Percentiles rank a stretch among this genome's conserved stretches.
Conservation (phyloP, 768 basidiomycete species). For the Suillus occidentalis region DNA sequence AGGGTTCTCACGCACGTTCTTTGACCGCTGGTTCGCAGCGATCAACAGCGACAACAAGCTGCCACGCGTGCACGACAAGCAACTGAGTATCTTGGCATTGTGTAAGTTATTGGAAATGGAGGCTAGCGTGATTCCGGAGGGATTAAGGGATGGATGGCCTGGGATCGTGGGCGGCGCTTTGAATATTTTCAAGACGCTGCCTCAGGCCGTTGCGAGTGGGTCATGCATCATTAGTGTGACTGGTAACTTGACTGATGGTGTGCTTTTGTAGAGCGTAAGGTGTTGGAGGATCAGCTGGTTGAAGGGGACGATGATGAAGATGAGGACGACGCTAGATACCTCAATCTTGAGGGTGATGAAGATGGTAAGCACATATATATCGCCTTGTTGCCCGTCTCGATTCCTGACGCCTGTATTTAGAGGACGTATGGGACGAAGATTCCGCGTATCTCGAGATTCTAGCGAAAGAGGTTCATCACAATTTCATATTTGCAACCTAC, state of each 20-base stretch:
- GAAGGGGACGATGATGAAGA: constrained; percentile 48
- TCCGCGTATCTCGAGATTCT: constrained; percentile 87
- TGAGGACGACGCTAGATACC: constrained; percentile 47
- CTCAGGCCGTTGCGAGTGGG: constrained; percentile 73
- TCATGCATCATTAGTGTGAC: constrained; percentile 11
- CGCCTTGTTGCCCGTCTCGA: background rate
- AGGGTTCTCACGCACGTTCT: constrained; percentile 72
- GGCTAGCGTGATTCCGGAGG: constrained; percentile 52
- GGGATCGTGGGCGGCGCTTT: constrained; percentile 70
- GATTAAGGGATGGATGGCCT: constrained; percentile 70
- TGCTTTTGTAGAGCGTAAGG: constrained; percentile 50
- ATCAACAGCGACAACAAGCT: constrained; percentile 60
- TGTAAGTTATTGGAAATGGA: constrained; percentile 77
- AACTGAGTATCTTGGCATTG: constrained; percentile 72
- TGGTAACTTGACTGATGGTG: background rate
- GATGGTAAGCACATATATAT: constrained; percentile 43
- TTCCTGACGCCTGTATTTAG: constrained; percentile 33
- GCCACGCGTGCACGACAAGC: constrained; percentile 90
- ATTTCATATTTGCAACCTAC: constrained; percentile 1
- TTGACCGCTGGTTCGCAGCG: constrained; percentile 80
- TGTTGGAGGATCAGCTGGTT: constrained; percentile 50
- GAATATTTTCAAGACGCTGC: constrained; percentile 75
- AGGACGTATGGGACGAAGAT: constrained; percentile 90
- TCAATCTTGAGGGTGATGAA: constrained; percentile 65
- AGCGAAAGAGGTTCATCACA: constrained; percentile 64